phyloP scores from a whole-genome alignment of 2,329 filamentous ascomycete genomes.

The Sarocladiaceae sp. region DNA sequence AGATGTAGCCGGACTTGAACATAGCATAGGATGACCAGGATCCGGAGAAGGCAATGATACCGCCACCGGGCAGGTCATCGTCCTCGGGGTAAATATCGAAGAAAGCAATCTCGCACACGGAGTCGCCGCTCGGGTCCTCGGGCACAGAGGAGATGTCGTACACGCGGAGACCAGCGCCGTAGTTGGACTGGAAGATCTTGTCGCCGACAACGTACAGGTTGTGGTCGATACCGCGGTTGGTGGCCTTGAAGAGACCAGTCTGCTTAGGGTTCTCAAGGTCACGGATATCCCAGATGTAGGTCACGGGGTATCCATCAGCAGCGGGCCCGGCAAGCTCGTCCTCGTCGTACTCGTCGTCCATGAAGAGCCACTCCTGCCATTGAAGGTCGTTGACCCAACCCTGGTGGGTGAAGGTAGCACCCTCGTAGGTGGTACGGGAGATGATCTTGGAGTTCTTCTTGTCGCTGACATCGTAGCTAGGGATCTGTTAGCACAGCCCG shows the following conservation, averaged over 20 bases:
- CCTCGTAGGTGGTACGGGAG: conserved; percentile 48
- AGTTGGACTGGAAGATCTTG: conserved; percentile 38
- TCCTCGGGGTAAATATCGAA: conserved; percentile 44
- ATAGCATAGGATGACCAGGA: conserved; percentile 40
- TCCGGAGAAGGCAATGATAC: conserved; percentile 29
- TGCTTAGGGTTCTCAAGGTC: conserved; percentile 33
- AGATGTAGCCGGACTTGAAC: conserved; percentile 33
- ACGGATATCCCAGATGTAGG: conserved; percentile 43
- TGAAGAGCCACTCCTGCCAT: conserved; percentile 34
- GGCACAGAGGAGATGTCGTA: conserved; percentile 25
- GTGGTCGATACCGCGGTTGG: conserved; percentile 33
- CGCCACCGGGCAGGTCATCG: conserved; percentile 29
- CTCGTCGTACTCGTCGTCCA: conserved; percentile 47
- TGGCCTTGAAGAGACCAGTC: conserved; percentile 33
- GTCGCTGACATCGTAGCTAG: conserved; percentile 39
- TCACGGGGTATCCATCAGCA: conserved; percentile 35
- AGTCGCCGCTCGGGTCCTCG: conserved; percentile 28
- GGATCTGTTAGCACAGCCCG: too few relatives aligned
- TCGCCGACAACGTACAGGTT: conserved; percentile 38
- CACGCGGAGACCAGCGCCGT: conserved; percentile 34
- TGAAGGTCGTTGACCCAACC: conserved; percentile 42
- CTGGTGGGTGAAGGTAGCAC: conserved; percentile 52
- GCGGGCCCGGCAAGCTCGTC: conserved; percentile 29
- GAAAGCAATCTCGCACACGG: conserved; percentile 36
- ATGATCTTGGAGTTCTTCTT: conserved; percentile 40